Evolutionary conservation across 2,329 filamentous ascomycete species (phyloP).

Genomic region (Fonsecaea pedrosoi): DNA sequence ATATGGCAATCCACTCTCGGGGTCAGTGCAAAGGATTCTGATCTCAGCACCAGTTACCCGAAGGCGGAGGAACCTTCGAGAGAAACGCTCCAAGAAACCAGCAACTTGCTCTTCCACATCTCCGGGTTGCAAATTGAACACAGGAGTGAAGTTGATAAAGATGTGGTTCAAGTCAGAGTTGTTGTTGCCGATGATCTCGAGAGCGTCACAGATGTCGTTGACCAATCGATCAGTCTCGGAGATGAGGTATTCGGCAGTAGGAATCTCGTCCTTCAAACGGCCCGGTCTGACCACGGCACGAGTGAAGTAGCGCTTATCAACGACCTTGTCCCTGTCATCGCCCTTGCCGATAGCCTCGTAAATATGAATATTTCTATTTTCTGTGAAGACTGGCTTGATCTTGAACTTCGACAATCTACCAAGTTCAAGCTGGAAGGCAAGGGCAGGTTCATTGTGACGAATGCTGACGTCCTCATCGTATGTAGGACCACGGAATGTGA

Average conservation of each 20-base stretch:
- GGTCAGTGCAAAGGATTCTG: slow-evolving; percentile 96
- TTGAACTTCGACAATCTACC: slow-evolving; percentile 93
- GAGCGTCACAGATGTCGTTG: slow-evolving; percentile 95
- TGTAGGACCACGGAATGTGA: slow-evolving; percentile 91
- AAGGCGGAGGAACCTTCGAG: slow-evolving; percentile 91
- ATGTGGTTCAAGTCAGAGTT: slow-evolving; percentile 99
- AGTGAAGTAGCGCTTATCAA: slow-evolving; percentile 91
- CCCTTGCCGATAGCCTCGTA: slow-evolving; percentile 97
- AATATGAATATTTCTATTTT: slow-evolving; percentile 99
- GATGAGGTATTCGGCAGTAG: slow-evolving; percentile 97
- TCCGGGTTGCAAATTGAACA: slow-evolving; percentile 87
- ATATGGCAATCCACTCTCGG: slow-evolving; percentile 79
- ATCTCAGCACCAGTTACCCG: slow-evolving; percentile 98
- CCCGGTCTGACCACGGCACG: slow-evolving; percentile 94
- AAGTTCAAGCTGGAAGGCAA: slow-evolving; percentile 98
- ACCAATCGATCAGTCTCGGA: slow-evolving; percentile 95
- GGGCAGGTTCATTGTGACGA: slow-evolving; percentile 92
- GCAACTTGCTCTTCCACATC: slow-evolving; percentile 93
- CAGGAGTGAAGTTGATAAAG: slow-evolving; percentile 99
- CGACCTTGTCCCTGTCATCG: slow-evolving; percentile 77
- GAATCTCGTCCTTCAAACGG: slow-evolving; percentile 93
- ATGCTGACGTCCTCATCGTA: slow-evolving; percentile 95
- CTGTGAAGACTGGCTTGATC: slow-evolving; percentile 97
- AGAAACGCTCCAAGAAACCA: slow-evolving; percentile 96
- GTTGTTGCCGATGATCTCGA: slow-evolving; percentile 99